phyloP scores from a whole-genome alignment of 2,329 filamentous ascomycete genomes.

The Xylaria sp. region DNA sequence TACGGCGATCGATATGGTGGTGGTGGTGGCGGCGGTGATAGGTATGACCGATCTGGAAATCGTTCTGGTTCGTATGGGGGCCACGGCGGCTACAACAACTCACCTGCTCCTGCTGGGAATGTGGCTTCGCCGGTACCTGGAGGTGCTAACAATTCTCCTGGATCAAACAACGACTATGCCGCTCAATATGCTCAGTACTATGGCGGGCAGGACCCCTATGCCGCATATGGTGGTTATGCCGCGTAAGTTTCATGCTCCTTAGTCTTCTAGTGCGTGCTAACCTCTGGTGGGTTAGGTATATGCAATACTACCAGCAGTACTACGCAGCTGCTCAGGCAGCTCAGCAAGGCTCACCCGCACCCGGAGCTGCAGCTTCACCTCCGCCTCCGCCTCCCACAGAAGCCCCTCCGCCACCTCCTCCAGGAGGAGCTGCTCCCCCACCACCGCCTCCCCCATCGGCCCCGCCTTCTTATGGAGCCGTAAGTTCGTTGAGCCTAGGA shows the following conservation, averaged over 20 bases:
- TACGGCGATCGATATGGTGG: conserved; percentile 52
- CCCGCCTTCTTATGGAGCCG: conserved; percentile 71
- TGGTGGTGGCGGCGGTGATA: conserved; percentile 44
- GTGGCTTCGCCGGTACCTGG: conserved; percentile 55
- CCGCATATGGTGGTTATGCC: conserved; percentile 88
- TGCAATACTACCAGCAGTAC: conserved; percentile 80
- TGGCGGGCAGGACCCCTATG: conserved; percentile 80
- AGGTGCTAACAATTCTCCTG: conserved; percentile 55
- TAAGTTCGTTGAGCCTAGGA: conserved; percentile 54
- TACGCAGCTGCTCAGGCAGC: conserved; percentile 66
- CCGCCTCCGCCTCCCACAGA: conserved; percentile 69
- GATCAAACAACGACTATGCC: conserved; percentile 66
- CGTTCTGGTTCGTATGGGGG: conserved; percentile 47
- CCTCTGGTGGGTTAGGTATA: conserved; percentile 56
- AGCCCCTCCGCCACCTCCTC: conserved; percentile 71
- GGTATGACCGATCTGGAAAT: conserved; percentile 50
- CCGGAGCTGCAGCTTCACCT: conserved; percentile 60
- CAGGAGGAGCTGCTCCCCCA: conserved; percentile 62
- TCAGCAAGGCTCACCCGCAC: conserved; percentile 55
- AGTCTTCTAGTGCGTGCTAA: conserved; percentile 10
- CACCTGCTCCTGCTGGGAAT: conserved; percentile 53
- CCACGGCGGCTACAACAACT: conserved; percentile 53
- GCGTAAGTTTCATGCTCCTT: conserved; percentile 61
- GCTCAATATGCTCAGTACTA: conserved; percentile 89
- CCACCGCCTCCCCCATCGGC: conserved; percentile 69